phyloP scores from a whole-genome alignment of 2,329 filamentous ascomycete genomes.

The Pseudohalonectria lignicola region DNA sequence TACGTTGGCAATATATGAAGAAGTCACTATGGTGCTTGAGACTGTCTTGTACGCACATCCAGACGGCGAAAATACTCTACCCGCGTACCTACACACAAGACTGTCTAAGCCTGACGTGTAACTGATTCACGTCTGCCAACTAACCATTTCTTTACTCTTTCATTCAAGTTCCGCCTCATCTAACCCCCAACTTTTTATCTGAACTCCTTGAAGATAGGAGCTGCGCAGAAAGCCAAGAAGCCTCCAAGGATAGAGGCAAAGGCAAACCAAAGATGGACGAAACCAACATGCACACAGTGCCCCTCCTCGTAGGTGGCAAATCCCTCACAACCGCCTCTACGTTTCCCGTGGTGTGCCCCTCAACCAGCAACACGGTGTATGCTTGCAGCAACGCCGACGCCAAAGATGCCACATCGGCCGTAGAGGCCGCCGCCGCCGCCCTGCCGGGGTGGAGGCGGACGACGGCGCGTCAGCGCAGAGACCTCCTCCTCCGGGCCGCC shows the following conservation, averaged over 20 bases:
- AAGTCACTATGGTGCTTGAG: too few relatives aligned
- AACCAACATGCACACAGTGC: slow-evolving; percentile 17
- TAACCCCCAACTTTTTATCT: too few relatives aligned
- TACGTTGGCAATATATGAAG: too few relatives aligned
- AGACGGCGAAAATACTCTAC: not conserved
- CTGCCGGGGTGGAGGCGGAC: slow-evolving; percentile 59
- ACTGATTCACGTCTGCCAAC: too few relatives aligned
- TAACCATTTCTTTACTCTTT: too few relatives aligned
- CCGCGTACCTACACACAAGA: not conserved
- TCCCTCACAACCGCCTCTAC: slow-evolving; percentile 12
- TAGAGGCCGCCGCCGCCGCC: slow-evolving; percentile 47
- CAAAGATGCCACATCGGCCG: slow-evolving; percentile 16
- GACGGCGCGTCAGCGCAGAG: slow-evolving; percentile 48
- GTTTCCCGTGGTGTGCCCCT: slow-evolving; percentile 17
- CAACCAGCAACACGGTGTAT: slow-evolving; percentile 16
- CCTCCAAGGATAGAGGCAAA: too few relatives aligned
- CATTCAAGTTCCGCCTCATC: too few relatives aligned
- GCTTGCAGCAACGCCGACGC: slow-evolving; percentile 14
- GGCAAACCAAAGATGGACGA: too few relatives aligned
- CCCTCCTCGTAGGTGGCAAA: slow-evolving; percentile 20
- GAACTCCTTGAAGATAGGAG: too few relatives aligned
- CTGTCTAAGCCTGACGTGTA: too few relatives aligned
- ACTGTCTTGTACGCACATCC: too few relatives aligned
- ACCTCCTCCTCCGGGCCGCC: slow-evolving; percentile 60
- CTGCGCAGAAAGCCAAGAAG: too few relatives aligned